Evolutionary conservation across 2,329 filamentous ascomycete genomes (phyloP).

Genomic region (Talaromyces sp.): DNA sequence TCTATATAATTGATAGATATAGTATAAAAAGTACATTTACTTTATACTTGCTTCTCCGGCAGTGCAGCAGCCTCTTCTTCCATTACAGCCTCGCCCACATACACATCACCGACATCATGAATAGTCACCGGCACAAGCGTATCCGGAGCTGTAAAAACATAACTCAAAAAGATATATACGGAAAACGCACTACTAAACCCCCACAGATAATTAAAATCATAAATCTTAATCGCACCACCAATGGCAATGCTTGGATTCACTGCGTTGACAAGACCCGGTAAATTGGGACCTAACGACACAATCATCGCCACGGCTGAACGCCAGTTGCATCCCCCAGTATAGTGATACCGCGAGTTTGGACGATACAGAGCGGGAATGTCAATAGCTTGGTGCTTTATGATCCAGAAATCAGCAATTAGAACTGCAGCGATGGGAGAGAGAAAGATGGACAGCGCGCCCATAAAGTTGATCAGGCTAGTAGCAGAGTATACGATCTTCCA

Average conservation of each 20-base stretch:
- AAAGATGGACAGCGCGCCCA: slow-evolving; percentile 25
- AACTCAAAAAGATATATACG: slow-evolving; percentile 21
- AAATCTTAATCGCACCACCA: slow-evolving; percentile 21
- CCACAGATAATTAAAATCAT: slow-evolving; percentile 30
- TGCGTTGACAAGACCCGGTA: slow-evolving; percentile 18
- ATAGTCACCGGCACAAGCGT: slow-evolving; percentile 1
- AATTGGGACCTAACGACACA: slow-evolving; percentile 26
- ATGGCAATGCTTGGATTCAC: slow-evolving; percentile 23
- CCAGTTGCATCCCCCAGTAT: slow-evolving; percentile 24
- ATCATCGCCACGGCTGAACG: slow-evolving; percentile 28
- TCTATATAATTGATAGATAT: no score
- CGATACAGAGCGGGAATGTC: slow-evolving; percentile 42
- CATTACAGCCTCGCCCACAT: not conserved
- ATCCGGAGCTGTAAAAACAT: slow-evolving; percentile 3
- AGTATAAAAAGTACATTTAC: no score
- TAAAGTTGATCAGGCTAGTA: slow-evolving; percentile 18
- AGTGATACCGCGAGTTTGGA: slow-evolving; percentile 37
- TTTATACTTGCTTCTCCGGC: not conserved
- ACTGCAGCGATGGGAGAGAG: slow-evolving; percentile 40
- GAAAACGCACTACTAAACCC: slow-evolving; percentile 24
- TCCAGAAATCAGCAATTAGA: slow-evolving; percentile 38
- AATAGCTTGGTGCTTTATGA: slow-evolving; percentile 32
- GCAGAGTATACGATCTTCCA: slow-evolving; percentile 35
- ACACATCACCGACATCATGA: not conserved
- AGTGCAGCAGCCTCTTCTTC: not conserved